Evolutionary conservation across 2,329 filamentous ascomycete genomes (phyloP).

Genomic region (Penicillium sp.): DNA sequence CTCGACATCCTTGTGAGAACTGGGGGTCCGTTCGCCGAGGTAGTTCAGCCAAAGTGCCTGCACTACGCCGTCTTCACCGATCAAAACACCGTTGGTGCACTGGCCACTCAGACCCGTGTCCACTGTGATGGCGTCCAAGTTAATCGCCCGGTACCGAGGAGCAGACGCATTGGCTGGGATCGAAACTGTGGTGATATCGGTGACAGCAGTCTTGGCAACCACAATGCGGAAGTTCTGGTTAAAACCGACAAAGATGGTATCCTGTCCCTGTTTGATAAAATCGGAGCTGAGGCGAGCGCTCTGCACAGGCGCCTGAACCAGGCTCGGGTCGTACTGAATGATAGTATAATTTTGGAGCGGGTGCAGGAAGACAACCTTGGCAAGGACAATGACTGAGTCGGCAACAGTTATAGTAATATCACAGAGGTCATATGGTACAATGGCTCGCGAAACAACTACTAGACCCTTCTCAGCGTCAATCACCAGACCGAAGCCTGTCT

Average conservation of each 20-base stretch:
- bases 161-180: constrained; percentile 92
- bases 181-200: constrained; percentile 94
- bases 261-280: constrained; percentile 85
- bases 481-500: constrained; percentile 95
- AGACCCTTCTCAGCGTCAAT: constrained; percentile 95
- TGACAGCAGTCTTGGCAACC: constrained; percentile 89
- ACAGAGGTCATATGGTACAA: constrained; percentile 94
- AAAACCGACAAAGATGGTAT: constrained; percentile 97
- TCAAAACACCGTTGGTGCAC: constrained; percentile 90
- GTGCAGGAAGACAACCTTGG: constrained; percentile 93
- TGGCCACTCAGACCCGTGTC: constrained; percentile 89
- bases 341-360: constrained; percentile 96
- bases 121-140: constrained; percentile 94
- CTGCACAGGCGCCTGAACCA: constrained; percentile 92
- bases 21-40: constrained; percentile 79
- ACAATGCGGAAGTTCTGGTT: constrained; percentile 94
- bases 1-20: constrained; percentile 84
- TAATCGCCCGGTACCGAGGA: constrained; percentile 89
- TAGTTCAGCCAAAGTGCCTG: constrained; percentile 97
- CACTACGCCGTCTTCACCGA: constrained; percentile 85
- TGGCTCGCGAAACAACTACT: constrained; percentile 88
- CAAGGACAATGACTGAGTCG: constrained; percentile 91
- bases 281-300: constrained; percentile 80
- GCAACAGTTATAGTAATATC: constrained; percentile 96
- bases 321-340: constrained; percentile 86